These are phyloP conservation scores for Leishmania martiniquensis DNA, from an alignment of 208 protist species.

Conservation along the genomic window DNA sequence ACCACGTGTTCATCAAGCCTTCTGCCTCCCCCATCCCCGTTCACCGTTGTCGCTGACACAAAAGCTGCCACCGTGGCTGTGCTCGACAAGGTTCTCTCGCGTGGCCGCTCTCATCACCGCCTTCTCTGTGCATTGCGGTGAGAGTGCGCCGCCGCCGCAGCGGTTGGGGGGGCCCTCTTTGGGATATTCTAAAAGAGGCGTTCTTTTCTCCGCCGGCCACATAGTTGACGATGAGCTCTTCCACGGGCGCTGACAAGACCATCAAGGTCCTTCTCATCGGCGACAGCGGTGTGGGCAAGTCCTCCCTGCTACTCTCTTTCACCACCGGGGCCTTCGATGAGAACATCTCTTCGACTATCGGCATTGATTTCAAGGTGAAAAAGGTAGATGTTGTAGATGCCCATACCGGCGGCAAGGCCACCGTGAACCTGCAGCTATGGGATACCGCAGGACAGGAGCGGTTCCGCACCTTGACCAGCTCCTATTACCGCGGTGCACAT, in stretches of 20 bases:
- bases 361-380: conserved; percentile 91
- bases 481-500: conserved; percentile 86
- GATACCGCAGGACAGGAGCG: conserved; percentile 90
- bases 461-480: conserved; percentile 83
- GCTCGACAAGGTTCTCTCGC: neutral
- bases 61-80: neutral
- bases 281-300: conserved; percentile 86
- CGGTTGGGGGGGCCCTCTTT: neutral
- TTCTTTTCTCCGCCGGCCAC: neutral
- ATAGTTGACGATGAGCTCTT: conserved; percentile 14
- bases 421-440: conserved; percentile 89
- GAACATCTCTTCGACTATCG: conserved; percentile 75
- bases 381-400: conserved; percentile 70
- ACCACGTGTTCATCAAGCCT: neutral
- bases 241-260: conserved; percentile 42
- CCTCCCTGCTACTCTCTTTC: conserved; percentile 80
- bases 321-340: conserved; percentile 67
- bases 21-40: neutral
- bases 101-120: neutral
- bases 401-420: conserved; percentile 42
- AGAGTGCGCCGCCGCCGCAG: neutral
- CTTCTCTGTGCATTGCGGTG: neutral
- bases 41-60: neutral
- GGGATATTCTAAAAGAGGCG: neutral
- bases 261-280: conserved; percentile 88